Percentiles rank a stretch among this genome's conserved stretches.
Evolutionary conservation across 208 protist genomes (phyloP).

Genomic region (Porcisia deanei): DNA sequence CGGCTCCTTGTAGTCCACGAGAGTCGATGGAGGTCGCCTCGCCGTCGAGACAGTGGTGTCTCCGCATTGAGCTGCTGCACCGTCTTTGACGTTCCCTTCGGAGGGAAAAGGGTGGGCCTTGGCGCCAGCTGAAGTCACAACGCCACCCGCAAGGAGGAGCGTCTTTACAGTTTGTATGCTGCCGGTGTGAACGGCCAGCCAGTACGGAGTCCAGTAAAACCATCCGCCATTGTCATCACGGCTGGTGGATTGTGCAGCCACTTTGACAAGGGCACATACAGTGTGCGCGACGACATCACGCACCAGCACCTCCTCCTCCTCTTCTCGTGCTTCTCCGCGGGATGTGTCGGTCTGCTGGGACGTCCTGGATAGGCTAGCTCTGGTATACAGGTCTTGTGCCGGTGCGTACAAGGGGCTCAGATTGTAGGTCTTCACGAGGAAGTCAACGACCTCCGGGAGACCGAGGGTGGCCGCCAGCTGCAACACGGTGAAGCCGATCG

Average conservation of each 20-base stretch:
- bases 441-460: conserved; percentile 48
- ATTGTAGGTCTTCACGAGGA: conserved; percentile 48
- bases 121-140: neutral
- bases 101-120: neutral
- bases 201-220: conserved; percentile 54
- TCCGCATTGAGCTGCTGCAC: neutral
- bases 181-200: conserved; percentile 44
- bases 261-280: neutral
- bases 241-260: neutral
- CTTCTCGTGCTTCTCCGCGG: neutral
- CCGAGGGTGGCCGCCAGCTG: conserved; percentile 66
- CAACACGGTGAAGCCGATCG: conserved; percentile 67
- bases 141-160: conserved; percentile 15
- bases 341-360: neutral
- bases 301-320: conserved; percentile 7
- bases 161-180: conserved; percentile 22
- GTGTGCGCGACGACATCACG: conserved; percentile 4
- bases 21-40: neutral
- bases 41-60: neutral
- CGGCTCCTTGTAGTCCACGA: conserved; percentile 71
- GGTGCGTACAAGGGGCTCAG: conserved; percentile 62
- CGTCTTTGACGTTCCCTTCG: neutral
- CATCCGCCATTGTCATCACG: conserved; percentile 16
- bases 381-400: conserved; percentile 18
- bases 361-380: neutral